A percentile compares a stretch with the other conserved stretches of the same genome.
Evolutionary conservation across 768 basidiomycete genomes (phyloP).

Genomic region (Suillus fuscotomentosus): DNA sequence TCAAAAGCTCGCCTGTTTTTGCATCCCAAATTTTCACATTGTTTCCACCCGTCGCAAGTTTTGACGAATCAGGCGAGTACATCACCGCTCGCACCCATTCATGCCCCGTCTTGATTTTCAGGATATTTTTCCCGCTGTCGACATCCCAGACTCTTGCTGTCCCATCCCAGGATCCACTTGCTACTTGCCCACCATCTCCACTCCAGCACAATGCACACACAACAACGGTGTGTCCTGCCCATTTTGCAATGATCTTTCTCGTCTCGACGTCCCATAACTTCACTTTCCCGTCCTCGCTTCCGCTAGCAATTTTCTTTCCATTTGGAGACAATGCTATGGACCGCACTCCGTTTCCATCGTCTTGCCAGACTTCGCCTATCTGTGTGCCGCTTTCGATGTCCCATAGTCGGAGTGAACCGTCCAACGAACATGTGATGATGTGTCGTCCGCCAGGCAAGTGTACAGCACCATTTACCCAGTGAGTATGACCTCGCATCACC

Average conservation of each 20-base stretch:
- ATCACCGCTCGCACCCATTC: not conserved
- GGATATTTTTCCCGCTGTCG: not conserved
- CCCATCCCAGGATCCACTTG: not conserved
- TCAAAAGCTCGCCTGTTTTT: not conserved
- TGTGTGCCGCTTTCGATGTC: not conserved
- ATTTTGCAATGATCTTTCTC: not conserved
- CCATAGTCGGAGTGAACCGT: not conserved
- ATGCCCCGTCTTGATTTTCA: not conserved
- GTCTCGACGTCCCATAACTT: not conserved
- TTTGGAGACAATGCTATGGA: not conserved
- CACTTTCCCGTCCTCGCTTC: not conserved
- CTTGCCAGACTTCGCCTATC: not conserved
- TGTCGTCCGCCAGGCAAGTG: not conserved
- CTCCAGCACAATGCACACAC: not conserved
- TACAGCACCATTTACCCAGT: not conserved
- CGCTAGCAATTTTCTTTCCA: not conserved
- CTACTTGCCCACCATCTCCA: not conserved
- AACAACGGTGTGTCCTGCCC: not conserved
- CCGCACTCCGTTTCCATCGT: accelerated
- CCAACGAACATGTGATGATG: not conserved
- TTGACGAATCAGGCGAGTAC: not conserved
- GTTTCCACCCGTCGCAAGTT: not conserved
- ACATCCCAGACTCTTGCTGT: not conserved
- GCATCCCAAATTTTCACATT: not conserved
- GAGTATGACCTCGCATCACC: not conserved